Base-by-base conservation (phyloP, 495 filamentous ascomycete species). In the Haplographium delicatum region DNA sequence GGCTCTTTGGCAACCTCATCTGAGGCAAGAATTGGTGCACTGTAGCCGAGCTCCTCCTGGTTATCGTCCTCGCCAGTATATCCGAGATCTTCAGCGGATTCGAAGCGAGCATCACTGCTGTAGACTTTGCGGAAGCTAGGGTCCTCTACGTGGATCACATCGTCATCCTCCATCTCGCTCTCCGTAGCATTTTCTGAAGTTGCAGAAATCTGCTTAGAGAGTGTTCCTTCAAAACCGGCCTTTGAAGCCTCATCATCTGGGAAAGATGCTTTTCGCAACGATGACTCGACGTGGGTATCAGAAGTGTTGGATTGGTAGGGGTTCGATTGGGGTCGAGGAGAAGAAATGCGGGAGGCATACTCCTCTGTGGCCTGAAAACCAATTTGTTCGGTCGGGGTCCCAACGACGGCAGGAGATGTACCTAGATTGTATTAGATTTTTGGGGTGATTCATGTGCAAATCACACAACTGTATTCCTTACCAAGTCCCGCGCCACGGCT, bases 1-100 rank as follows among this genome's bases (percentile, higher is more conserved):
- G 79, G 77, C 35, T 88, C 82, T 61, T 93, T 95, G 41, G 85
- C 81, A 15, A 95, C 76, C 67, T 97, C 91, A 61, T 99, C 93
- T 1, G 89, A 80, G 16, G 93, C 94, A 34, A 99, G 71, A 51
- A 99, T 97, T 0, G 91, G 89, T n/a, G 78, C 77, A 20, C 72
- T 65, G 57, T 79, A 79, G 15, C 67, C 72, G 47, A 64, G 64
- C 47, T 87, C 81, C 2, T 78, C 74, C 42, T 67, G 64, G 5
- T 68, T 73, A 33, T 71, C 72, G 18, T 73, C 67, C 16, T 68
- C 66, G 6, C 23, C 35, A 26, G 13, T 26, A 26, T 37, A 41
- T n/a, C 52, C 56, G 3, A 62, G 56, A 42, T 57, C 47, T 39
- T 63, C 60, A 5, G 54, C 53, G 3, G 57, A 60, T 15, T 60